These are phyloP conservation scores for Trypanosoma platydactyli DNA, from an alignment of 208 protist species.

Conservation along the genomic window DNA sequence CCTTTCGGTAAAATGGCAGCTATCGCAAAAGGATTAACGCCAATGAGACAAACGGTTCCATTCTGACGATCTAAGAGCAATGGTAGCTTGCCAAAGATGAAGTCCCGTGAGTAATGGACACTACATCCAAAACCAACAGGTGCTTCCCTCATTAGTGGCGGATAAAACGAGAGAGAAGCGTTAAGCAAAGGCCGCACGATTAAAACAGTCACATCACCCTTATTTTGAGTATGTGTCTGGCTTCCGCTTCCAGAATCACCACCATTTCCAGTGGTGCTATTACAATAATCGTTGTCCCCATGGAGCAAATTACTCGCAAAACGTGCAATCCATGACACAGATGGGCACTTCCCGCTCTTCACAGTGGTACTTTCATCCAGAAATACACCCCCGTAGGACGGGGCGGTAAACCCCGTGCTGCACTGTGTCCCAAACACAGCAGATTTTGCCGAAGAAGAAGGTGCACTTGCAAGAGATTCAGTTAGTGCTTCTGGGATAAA, in stretches of 20 bases:
- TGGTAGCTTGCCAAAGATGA: conserved; percentile 27
- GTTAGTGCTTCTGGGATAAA: background rate
- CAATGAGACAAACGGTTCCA: conserved; percentile 22
- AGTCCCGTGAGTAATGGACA: conserved; percentile 10
- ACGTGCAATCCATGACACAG: conserved; percentile 18
- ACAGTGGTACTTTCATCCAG: background rate
- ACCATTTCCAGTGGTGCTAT: too few relatives aligned
- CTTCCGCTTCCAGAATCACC: too few relatives aligned
- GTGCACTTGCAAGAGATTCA: background rate
- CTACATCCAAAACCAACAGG: background rate
- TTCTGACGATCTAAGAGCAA: conserved; percentile 20
- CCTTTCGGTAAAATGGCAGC: conserved; percentile 24
- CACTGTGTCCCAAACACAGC: background rate
- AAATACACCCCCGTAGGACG: too few relatives aligned
- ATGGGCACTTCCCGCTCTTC: background rate
- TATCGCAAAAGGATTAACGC: conserved; percentile 35
- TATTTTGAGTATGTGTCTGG: too few relatives aligned
- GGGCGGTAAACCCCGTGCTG: background rate
- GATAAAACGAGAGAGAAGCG: conserved; percentile 16
- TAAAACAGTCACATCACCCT: background rate
- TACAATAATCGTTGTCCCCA: background rate
- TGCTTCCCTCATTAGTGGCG: background rate
- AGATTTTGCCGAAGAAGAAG: background rate
- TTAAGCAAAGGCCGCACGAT: conserved; percentile 18
- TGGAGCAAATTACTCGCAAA: background rate